Evolutionary conservation across 1,284 basidiomycete species (phyloP).

Genomic region (Pseudozyma hubeiensis): DNA sequence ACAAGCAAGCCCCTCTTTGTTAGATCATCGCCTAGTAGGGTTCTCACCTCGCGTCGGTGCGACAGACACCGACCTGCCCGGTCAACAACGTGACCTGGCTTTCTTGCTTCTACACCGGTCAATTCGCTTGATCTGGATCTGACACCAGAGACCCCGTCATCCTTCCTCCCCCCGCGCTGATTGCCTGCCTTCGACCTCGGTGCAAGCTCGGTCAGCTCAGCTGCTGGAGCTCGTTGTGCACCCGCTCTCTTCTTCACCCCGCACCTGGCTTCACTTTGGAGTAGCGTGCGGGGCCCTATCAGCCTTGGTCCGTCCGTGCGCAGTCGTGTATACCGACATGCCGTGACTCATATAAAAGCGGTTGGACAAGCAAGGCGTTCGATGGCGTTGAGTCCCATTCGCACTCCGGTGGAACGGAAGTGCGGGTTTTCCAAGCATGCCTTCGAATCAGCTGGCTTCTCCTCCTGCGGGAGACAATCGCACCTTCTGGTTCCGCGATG

Average conservation of each 20-base stretch:
- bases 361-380: too few relatives aligned
- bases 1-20: background rate
- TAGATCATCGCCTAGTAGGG: background rate
- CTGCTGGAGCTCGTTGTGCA: background rate
- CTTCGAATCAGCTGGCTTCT: constrained; percentile 3
- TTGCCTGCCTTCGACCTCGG: constrained; percentile 8
- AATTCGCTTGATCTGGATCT: background rate
- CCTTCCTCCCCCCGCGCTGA: background rate
- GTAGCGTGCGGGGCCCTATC: too few relatives aligned
- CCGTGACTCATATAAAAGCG: too few relatives aligned
- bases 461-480: constrained; percentile 3
- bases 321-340: too few relatives aligned
- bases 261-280: too few relatives aligned
- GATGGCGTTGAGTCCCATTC: too few relatives aligned
- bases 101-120: background rate
- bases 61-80: background rate
- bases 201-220: constrained; percentile 14
- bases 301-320: background rate
- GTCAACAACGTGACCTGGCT: background rate
- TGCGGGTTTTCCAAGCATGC: background rate
- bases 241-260: background rate
- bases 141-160: background rate
- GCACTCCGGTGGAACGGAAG: too few relatives aligned
- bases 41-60: constrained; percentile 3
- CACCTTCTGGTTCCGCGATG: constrained; percentile 39